These are phyloP conservation scores for Vaccinium darrowii DNA, from an alignment of 148 eudicot genomes.

Conservation along the genomic window DNA sequence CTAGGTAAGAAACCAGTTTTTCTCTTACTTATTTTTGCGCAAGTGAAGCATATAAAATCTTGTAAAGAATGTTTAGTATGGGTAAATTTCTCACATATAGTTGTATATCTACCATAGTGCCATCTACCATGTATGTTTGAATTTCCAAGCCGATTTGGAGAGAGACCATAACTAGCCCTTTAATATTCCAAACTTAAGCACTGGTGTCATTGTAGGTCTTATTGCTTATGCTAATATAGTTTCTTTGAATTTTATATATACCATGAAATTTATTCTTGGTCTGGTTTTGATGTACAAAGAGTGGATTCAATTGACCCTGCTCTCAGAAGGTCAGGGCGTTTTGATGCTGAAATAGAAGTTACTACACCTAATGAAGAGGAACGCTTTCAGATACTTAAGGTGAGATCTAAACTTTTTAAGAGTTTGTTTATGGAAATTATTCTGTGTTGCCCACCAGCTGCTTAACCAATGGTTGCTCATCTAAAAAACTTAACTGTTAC, in stretches of 20 bases:
- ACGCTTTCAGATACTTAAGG: conserved; percentile 77
- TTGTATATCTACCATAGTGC: not conserved
- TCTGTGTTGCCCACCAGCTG: not conserved
- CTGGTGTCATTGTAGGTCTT: not conserved
- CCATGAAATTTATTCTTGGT: conserved; percentile 5
- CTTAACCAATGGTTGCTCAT: conserved; percentile 7
- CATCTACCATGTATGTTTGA: not conserved
- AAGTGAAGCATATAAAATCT: not conserved
- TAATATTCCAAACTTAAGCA: not conserved
- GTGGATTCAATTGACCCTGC: conserved; percentile 96
- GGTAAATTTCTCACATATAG: not conserved
- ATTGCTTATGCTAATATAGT: not conserved
- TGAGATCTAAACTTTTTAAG: conserved; percentile 16
- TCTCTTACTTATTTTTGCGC: not conserved
- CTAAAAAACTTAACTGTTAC: not conserved
- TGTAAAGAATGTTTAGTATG: not conserved
- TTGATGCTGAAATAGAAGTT: conserved; percentile 93
- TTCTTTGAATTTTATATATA: not conserved
- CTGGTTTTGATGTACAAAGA: conserved; percentile 40
- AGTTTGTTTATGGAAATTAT: not conserved
- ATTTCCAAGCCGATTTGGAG: not conserved
- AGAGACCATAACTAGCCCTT: not conserved
- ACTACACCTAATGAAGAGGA: conserved; percentile 86
- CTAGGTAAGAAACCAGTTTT: not conserved
- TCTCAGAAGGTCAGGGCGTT: conserved; percentile 90